phyloP scores from a whole-genome alignment of 2,329 filamentous ascomycete species.

The Sphaerostilbella broomeana region DNA sequence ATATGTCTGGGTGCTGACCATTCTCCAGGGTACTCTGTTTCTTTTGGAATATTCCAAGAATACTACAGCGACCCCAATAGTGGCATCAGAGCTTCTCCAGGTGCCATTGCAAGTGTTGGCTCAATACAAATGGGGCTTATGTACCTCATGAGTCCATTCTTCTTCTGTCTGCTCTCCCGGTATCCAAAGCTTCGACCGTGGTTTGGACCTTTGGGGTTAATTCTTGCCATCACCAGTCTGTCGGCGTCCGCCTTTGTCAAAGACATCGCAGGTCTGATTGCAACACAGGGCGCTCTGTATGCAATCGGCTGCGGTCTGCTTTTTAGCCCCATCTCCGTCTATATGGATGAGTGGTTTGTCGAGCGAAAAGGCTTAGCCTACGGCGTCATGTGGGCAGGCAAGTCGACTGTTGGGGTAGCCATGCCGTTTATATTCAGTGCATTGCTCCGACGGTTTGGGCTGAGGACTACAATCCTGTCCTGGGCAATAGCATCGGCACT shows the following conservation, averaged over 20 bases:
- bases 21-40: slow-evolving; percentile 54
- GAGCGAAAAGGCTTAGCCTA: slow-evolving; percentile 52
- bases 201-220: slow-evolving; percentile 38
- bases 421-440: slow-evolving; percentile 44
- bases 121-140: slow-evolving; percentile 39
- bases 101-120: slow-evolving; percentile 39
- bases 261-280: slow-evolving; percentile 47
- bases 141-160: slow-evolving; percentile 46
- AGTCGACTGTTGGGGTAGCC: slow-evolving; percentile 43
- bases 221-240: slow-evolving; percentile 45
- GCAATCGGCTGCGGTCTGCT: slow-evolving; percentile 49
- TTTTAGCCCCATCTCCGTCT: slow-evolving; percentile 50
- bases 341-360: slow-evolving; percentile 58
- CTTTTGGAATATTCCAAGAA: slow-evolving; percentile 65
- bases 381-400: slow-evolving; percentile 55
- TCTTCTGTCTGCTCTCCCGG: slow-evolving; percentile 39
- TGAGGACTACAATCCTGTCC: slow-evolving; percentile 45
- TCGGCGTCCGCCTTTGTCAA: slow-evolving; percentile 47
- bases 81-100: slow-evolving; percentile 46
- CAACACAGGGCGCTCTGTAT: slow-evolving; percentile 56
- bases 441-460: slow-evolving; percentile 44
- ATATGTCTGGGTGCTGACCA: neutral
- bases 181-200: slow-evolving; percentile 37
- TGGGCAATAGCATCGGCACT: slow-evolving; percentile 46
- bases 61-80: slow-evolving; percentile 56